Base-by-base conservation (phyloP, 768 basidiomycete genomes). In the Candolleomyces aberdarensis region DNA sequence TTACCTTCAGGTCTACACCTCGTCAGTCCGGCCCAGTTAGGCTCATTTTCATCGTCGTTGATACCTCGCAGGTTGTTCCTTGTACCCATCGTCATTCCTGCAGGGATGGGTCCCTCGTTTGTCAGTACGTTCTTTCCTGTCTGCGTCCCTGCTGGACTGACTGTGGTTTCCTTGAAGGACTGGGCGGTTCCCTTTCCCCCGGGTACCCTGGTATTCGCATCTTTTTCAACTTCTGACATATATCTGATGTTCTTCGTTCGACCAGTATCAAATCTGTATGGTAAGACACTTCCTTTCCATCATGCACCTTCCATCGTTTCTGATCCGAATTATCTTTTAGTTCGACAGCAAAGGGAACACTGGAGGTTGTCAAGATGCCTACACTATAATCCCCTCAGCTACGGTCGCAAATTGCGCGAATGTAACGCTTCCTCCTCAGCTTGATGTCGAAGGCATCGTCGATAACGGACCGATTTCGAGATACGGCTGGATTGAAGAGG, bases 261-360 rank as follows among this genome's bases (percentile, higher is more conserved):
- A 49, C 29, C 66, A 85, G 81, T 88, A 85, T 68, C 85, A 87
- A 75, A 83, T 85, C 65, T 88, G 86, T 75, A 87, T 88, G 85
- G 85, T 85, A 46, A 53, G 75, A 52, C 39, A 29, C 13, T 46
- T 55, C 41, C 7, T 26, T 8, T 40, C 5, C 29, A 14, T 44
- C 40, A 52, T 22, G 56, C 19, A 11, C 36, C 36, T 36, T 36
- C 36, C 36, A 36, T 11, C 36, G 36, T 20, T 58, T 43, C 40
- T 58, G 57, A 41, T 22, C 17, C 20, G 1, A 39, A 14, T 44
- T 49, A 15, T 36, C 43, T 52, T 57, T 52, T 49, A 86, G 85
- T 83, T 85, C 60, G 86, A 85, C 63, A 77, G 69, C 47, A 79
- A 79, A 32, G 85, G 85, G 5, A 80, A 80, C 61, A 78, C 84